phyloP scores from a whole-genome alignment of 805 yeast species.

The Tetrapisispora iriomotensis region DNA sequence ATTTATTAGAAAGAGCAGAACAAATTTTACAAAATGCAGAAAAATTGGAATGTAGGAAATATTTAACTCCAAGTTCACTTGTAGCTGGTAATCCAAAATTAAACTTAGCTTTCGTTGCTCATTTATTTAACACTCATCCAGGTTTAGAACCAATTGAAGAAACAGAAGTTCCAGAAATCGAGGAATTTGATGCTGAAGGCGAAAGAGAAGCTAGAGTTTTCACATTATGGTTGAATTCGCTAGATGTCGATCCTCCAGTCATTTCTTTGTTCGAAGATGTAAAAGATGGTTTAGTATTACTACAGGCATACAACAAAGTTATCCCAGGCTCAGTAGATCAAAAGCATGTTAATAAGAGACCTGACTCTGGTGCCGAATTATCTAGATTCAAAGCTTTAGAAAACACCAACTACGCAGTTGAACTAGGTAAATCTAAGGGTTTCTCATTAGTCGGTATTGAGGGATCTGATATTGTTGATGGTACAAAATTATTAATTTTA shows the following conservation, averaged over 20 bases:
- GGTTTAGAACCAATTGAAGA: conserved; percentile 95
- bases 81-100: conserved; percentile 95
- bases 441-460: conserved; percentile 96
- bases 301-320: conserved; percentile 93
- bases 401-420: conserved; percentile 97
- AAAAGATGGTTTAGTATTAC: conserved; percentile 79
- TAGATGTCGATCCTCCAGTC: conserved; percentile 93
- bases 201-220: conserved; percentile 98
- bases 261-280: conserved; percentile 86
- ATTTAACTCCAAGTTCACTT: conserved; percentile 83
- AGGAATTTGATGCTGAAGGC: conserved; percentile 98
- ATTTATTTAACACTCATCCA: conserved; percentile 91
- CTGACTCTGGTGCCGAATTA: conserved; percentile 63
- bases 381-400: conserved; percentile 92
- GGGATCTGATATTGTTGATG: conserved; percentile 95
- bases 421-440: conserved; percentile 82
- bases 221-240: conserved; percentile 92
- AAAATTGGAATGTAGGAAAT: conserved; percentile 83
- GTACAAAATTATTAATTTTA: conserved; percentile 75
- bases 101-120: conserved; percentile 95
- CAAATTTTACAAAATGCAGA: conserved; percentile 82
- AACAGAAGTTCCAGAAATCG: conserved; percentile 80
- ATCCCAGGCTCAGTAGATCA: conserved; percentile 83
- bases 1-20: conserved; percentile 75
- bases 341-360: conserved; percentile 74